Percentiles rank a stretch among this genome's conserved stretches.
Conservation (phyloP, 2,329 filamentous ascomycete genomes). For the Ascocoryne sarcoides region DNA sequence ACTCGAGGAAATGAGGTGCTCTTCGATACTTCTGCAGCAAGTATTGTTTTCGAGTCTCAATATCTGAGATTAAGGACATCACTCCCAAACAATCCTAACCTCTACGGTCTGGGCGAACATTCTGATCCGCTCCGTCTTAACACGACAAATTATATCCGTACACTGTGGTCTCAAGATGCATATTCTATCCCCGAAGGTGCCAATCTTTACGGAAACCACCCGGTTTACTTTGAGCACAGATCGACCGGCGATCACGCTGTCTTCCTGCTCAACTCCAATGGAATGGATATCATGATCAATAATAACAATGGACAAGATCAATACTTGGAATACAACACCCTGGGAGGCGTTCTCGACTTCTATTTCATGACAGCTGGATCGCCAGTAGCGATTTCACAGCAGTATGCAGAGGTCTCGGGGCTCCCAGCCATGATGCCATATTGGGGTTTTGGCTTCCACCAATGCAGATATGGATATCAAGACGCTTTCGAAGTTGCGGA, state of each 20-base stretch:
- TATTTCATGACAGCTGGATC: slow-evolving; percentile 55
- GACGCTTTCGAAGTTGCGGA: slow-evolving; percentile 57
- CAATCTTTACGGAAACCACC: slow-evolving; percentile 57
- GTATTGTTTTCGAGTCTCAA: slow-evolving; percentile 54
- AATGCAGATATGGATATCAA: slow-evolving; percentile 56
- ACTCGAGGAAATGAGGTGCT: slow-evolving; percentile 34
- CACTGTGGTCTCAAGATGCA: slow-evolving; percentile 53
- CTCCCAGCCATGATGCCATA: slow-evolving; percentile 55
- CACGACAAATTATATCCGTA: slow-evolving; percentile 52
- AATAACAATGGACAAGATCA: slow-evolving; percentile 44
- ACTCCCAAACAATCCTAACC: slow-evolving; percentile 47
- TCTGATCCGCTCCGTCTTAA: slow-evolving; percentile 49
- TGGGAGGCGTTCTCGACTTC: slow-evolving; percentile 69
- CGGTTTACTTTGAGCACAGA: slow-evolving; percentile 56
- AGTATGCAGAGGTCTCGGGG: slow-evolving; percentile 50
- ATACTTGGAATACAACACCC: slow-evolving; percentile 70
- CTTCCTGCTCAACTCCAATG: slow-evolving; percentile 63
- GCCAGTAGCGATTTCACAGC: slow-evolving; percentile 47
- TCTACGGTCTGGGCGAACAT: slow-evolving; percentile 60
- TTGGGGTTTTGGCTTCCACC: slow-evolving; percentile 54
- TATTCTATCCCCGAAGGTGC: slow-evolving; percentile 44
- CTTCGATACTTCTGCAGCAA: slow-evolving; percentile 50
- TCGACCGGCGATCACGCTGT: slow-evolving; percentile 51
- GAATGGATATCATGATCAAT: slow-evolving; percentile 70
- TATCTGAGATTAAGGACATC: slow-evolving; percentile 54